Base-by-base conservation (phyloP, 495 filamentous ascomycete species). In the Geoglossum glabrum region DNA sequence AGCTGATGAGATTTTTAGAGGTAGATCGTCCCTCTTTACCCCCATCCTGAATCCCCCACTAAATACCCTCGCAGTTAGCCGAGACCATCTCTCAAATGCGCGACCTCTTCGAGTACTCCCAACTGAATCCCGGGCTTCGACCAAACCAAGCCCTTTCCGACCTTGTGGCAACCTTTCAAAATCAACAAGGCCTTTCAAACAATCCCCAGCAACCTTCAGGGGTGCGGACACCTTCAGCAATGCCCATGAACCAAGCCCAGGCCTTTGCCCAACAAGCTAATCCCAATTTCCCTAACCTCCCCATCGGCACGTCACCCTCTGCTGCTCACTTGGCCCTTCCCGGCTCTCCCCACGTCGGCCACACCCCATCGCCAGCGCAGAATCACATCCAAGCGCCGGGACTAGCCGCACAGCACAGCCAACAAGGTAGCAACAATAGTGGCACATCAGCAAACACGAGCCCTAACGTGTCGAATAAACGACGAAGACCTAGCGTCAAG, bases 381-480 rank as follows among this genome's bases (percentile, higher is more conserved):
- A 52, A 57, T 25, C 57, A 59, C 31, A 77, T 79, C 71, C 76
- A 76, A 59, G 79, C 78, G 51, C 77, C 80, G 4, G 76, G 76
- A 28, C 90, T 94, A 80, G 74, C 79, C 33, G 69, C 79, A 21
- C 83, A 85, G 61, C 84, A 81, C 58, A 86, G 81, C 62, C 82
- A 86, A 67, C 82, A 85, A 62, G 82, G 82, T 30, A 73, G 76
- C 47, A 77, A 74, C 58, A 83, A 76, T n/a, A 81, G 82, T 60
- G 84, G 77, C 0, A 80, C 80, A 2, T 90, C 85, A 62, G 83
- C 85, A 7, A 93, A 86, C 65, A 90, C 89, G 3, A 93, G 87
- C 56, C 89, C 89, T 10, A 85, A 83, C 57, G 79, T 82, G 33
- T 81, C 76, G 50, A 84, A 82, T 65, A 90, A 92, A 70, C 79